phyloP scores from a whole-genome alignment of 2,329 filamentous ascomycete genomes.

The Cercospora beticola region DNA sequence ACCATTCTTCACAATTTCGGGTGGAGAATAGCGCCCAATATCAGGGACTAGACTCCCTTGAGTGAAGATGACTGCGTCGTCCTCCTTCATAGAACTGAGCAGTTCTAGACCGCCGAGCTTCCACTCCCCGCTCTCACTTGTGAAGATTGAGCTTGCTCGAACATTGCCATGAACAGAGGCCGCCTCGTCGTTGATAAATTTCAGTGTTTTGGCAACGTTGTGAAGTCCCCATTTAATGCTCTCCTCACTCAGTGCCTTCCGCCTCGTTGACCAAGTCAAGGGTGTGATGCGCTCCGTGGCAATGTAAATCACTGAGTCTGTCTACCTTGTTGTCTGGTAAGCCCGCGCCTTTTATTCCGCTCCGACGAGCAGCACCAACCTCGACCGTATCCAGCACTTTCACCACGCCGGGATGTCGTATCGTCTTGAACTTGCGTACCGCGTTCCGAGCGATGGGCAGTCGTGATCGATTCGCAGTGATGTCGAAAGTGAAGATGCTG shows the following conservation, averaged over 20 bases:
- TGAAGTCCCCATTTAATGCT: constrained; percentile 96
- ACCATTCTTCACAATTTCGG: constrained; percentile 80
- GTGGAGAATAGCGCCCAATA: constrained; percentile 77
- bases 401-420: constrained; percentile 91
- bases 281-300: constrained; percentile 88
- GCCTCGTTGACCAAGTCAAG: constrained; percentile 83
- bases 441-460: constrained; percentile 90
- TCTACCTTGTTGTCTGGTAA: constrained; percentile 56
- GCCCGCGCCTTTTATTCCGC: constrained; percentile 18
- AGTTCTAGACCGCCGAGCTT: constrained; percentile 93
- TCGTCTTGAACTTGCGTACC: constrained; percentile 85
- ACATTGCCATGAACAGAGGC: constrained; percentile 87
- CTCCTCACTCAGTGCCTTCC: constrained; percentile 83
- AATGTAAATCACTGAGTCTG: constrained; percentile 92
- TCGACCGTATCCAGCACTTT: constrained; percentile 94
- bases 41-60: constrained; percentile 88
- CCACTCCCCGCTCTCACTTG: constrained; percentile 96
- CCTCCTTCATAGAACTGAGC: constrained; percentile 91
- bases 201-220: constrained; percentile 83
- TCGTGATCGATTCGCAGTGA: constrained; percentile 73
- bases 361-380: constrained; percentile 51
- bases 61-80: constrained; percentile 88
- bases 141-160: constrained; percentile 83
- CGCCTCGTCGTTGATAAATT: constrained; percentile 94
- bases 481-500: constrained; percentile 96